These are phyloP conservation scores for Cladosporium sp. DNA, from an alignment of 2,329 filamentous ascomycete genomes.

Conservation along the genomic window DNA sequence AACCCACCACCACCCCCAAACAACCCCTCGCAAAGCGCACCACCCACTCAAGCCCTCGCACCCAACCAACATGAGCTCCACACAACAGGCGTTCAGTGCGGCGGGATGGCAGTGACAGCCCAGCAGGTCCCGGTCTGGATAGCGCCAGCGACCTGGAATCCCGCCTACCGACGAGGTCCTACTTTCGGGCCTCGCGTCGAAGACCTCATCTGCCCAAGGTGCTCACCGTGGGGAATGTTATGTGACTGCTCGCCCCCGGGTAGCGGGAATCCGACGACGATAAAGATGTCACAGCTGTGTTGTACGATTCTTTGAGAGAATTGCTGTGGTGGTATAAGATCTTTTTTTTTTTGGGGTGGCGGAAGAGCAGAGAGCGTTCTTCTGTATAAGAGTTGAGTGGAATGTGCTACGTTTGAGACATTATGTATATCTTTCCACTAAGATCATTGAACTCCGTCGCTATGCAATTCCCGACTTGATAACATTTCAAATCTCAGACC, in stretches of 20 bases:
- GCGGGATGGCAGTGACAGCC: neutral
- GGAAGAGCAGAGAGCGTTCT: neutral
- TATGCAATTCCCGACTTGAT: neutral
- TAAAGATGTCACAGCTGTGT: neutral
- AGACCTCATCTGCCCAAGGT: neutral
- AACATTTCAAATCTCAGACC: neutral
- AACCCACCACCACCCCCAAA: neutral
- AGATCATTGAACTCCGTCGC: neutral
- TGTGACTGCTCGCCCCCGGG: neutral
- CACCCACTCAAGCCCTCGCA: neutral
- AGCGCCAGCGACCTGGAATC: neutral
- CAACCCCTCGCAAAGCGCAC: neutral
- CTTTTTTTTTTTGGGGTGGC: too few relatives aligned
- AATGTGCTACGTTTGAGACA: neutral
- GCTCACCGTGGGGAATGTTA: neutral
- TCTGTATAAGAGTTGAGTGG: neutral
- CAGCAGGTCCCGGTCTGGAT: neutral
- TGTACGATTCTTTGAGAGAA: neutral
- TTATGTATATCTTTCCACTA: neutral
- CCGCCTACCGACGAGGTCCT: neutral
- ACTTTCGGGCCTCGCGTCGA: neutral
- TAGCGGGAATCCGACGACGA: neutral
- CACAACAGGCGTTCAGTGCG: neutral
- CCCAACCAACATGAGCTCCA: neutral
- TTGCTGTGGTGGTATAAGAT: neutral